These are phyloP conservation scores for Ascochyta fabae DNA, from an alignment of 2,329 filamentous ascomycete species.

Conservation along the genomic window DNA sequence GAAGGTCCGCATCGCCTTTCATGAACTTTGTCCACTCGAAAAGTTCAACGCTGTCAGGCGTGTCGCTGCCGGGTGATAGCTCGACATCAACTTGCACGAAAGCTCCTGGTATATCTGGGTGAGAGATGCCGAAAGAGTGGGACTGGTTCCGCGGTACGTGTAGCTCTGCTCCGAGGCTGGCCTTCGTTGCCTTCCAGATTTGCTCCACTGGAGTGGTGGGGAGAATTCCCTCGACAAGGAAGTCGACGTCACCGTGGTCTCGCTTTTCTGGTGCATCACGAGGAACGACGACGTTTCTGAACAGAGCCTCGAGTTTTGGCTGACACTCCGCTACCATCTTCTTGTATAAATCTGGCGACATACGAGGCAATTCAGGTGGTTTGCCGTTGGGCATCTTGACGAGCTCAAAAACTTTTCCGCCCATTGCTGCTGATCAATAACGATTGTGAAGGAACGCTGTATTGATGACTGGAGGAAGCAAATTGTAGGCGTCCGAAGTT, in stretches of 20 bases:
- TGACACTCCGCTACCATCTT: constrained; percentile 57
- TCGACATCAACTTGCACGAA: constrained; percentile 75
- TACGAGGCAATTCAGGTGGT: constrained; percentile 67
- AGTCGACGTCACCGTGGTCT: constrained; percentile 76
- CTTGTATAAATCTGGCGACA: constrained; percentile 65
- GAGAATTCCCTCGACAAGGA: constrained; percentile 59
- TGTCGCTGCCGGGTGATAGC: constrained; percentile 52
- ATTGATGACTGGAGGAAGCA: neutral
- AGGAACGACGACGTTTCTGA: constrained; percentile 62
- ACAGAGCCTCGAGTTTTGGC: constrained; percentile 59
- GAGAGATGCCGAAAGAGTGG: constrained; percentile 60
- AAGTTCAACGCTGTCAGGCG: constrained; percentile 33
- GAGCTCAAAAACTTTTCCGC: constrained; percentile 57
- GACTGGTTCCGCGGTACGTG: constrained; percentile 31
- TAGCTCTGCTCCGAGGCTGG: constrained; percentile 55
- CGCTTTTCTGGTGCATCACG: constrained; percentile 73
- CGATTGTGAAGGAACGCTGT: neutral
- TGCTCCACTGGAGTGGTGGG: constrained; percentile 18
- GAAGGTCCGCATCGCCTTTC: constrained; percentile 74
- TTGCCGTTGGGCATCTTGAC: constrained; percentile 47
- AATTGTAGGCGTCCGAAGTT: neutral
- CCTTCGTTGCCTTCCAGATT: constrained; percentile 44
- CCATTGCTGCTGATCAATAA: constrained; percentile 60
- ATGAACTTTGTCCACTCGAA: constrained; percentile 71
- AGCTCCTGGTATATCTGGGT: constrained; percentile 27